phyloP scores from a whole-genome alignment of 805 yeast genomes.

The Sporopachydermia quercuum region DNA sequence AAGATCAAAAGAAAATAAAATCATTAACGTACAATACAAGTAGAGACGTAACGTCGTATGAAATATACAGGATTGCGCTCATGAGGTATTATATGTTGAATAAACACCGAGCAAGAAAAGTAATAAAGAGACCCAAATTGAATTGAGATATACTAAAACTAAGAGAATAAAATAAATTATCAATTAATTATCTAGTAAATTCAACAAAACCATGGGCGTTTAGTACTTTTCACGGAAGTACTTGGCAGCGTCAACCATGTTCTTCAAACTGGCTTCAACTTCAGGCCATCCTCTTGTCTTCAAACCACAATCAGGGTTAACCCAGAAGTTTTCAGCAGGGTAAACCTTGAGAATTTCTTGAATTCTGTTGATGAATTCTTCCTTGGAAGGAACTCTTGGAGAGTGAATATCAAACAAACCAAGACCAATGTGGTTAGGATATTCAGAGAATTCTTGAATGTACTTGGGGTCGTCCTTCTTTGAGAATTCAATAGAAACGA shows the following conservation, averaged over 20 bases:
- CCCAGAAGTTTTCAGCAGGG: conserved; percentile 98
- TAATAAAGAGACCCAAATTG: not conserved
- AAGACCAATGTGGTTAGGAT: conserved; percentile 99
- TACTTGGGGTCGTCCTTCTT: conserved; percentile 99
- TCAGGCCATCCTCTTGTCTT: conserved; percentile 99
- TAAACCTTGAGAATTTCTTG: conserved; percentile 89
- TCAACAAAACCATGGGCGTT: too few species aligned
- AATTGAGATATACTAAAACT: not conserved
- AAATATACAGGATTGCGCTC: too few species aligned
- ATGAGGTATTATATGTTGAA: conserved; percentile 1
- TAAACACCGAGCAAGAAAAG: conserved; percentile 1
- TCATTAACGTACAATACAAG: not conserved
- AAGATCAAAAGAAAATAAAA: not conserved
- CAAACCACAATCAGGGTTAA: conserved; percentile 99
- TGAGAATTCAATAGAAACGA: conserved; percentile 97
- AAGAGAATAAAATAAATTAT: too few species aligned
- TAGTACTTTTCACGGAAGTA: conserved; percentile 57
- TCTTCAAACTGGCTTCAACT: conserved; percentile 85
- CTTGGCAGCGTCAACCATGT: conserved; percentile 99
- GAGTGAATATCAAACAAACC: conserved; percentile 99
- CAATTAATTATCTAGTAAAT: too few species aligned
- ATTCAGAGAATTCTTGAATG: conserved; percentile 93
- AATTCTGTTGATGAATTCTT: conserved; percentile 89
- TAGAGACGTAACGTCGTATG: too few species aligned
- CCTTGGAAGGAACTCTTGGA: conserved; percentile 97